Percentiles rank a stretch among this genome's conserved stretches.
These are phyloP conservation scores for Magnaporthales sp. DNA, from an alignment of 2,329 filamentous ascomycete species.

Conservation along the genomic window DNA sequence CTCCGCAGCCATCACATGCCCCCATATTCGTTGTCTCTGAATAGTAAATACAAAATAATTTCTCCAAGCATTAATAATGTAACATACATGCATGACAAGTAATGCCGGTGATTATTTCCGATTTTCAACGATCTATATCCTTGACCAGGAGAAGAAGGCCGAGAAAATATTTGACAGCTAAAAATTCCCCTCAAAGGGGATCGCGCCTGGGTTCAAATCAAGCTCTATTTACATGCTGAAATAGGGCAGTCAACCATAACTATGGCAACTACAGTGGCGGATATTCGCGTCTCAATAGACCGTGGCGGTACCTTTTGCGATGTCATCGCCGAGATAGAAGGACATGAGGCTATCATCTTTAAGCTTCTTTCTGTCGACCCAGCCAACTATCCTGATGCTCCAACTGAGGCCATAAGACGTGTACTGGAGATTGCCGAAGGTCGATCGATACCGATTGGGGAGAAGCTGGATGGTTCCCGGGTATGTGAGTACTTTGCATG, in stretches of 20 bases:
- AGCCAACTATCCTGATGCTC: conserved; percentile 58
- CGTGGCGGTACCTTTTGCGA: conserved; percentile 61
- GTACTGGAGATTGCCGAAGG: conserved; percentile 24
- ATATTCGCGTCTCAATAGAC: conserved; percentile 20
- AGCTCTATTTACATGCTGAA: no score
- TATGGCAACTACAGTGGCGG: not conserved
- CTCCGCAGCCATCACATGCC: no score
- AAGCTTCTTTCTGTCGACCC: conserved; percentile 63
- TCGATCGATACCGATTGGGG: conserved; percentile 48
- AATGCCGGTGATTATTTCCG: no score
- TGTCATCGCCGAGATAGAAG: conserved; percentile 52
- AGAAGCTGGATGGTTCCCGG: conserved; percentile 30
- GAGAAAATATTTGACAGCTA: no score
- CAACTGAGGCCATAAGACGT: conserved; percentile 58
- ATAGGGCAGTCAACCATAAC: not conserved
- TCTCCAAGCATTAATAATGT: no score
- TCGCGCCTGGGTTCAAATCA: no score
- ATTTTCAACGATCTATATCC: no score
- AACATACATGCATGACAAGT: no score
- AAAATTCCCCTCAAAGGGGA: no score
- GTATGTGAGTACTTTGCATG: not conserved
- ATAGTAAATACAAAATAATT: no score
- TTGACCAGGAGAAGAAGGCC: no score
- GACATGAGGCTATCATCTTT: conserved; percentile 56
- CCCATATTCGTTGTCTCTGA: no score